Percentiles rank a stretch among this genome's conserved stretches.
phyloP scores from a whole-genome alignment of 176 grass and related monocot genomes.

The Carex kokanica region DNA sequence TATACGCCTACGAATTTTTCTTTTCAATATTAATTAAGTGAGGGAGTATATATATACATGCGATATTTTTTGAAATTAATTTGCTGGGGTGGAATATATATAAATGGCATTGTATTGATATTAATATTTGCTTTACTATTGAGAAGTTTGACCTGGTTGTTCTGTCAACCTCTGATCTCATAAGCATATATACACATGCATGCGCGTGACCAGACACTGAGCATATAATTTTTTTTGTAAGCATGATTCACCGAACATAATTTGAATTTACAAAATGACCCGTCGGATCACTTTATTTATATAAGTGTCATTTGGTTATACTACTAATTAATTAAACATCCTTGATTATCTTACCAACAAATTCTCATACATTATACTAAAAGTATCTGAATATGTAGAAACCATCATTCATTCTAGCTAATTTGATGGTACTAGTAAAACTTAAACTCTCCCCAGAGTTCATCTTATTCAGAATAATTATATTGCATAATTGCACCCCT shows the following conservation, averaged over 20 bases:
- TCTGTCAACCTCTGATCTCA: slow-evolving; percentile 21
- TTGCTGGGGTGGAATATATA: neutral
- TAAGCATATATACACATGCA: neutral
- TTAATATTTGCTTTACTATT: neutral
- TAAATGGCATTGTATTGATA: slow-evolving; percentile 16
- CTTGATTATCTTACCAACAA: neutral
- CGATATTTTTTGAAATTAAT: neutral
- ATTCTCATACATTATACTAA: neutral
- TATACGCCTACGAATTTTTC: neutral
- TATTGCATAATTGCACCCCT: too few relatives aligned
- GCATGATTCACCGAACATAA: too few relatives aligned
- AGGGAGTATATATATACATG: too few relatives aligned
- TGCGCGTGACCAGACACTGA: neutral
- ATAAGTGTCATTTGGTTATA: neutral
- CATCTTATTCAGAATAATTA: neutral
- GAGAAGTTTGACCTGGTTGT: slow-evolving; percentile 28
- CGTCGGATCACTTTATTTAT: neutral
- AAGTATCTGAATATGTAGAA: neutral
- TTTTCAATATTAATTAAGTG: too few relatives aligned
- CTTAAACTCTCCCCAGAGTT: neutral
- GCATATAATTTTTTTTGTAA: too few relatives aligned
- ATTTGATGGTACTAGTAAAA: neutral
- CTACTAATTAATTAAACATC: neutral
- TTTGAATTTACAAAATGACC: neutral
- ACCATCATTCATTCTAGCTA: neutral